A percentile compares a stretch with the other conserved stretches of the same genome.
phyloP scores from a whole-genome alignment of 352 stramenopile species.

The Plasmopara halstedii region DNA sequence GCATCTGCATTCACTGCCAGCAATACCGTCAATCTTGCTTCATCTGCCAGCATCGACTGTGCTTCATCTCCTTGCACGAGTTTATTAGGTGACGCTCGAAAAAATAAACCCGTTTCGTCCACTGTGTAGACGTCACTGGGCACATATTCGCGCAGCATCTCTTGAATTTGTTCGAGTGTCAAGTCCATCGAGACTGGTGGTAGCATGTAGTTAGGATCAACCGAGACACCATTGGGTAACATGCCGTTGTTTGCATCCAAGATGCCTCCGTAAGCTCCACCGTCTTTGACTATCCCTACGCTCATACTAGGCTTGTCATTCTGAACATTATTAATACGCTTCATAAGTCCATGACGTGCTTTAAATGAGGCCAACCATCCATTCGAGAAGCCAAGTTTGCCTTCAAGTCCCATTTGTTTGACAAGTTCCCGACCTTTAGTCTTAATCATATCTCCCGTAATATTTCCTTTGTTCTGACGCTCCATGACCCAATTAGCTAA shows the following conservation, averaged over 20 bases:
- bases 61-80: conserved; percentile 76
- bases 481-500: conserved; percentile 87
- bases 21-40: conserved; percentile 66
- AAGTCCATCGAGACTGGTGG: conserved; percentile 75
- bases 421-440: conserved; percentile 71
- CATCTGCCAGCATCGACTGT: conserved; percentile 63
- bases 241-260: conserved; percentile 47
- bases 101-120: conserved; percentile 83
- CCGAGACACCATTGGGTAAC: conserved; percentile 33
- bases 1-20: conserved; percentile 68
- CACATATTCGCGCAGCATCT: conserved; percentile 74
- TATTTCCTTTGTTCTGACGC: conserved; percentile 81
- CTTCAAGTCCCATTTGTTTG: conserved; percentile 78
- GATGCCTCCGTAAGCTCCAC: conserved; percentile 23
- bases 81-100: conserved; percentile 76
- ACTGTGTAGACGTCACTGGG: conserved; percentile 82
- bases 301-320: conserved; percentile 23
- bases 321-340: conserved; percentile 37
- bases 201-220: conserved; percentile 72
- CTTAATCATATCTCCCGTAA: conserved; percentile 87
- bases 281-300: conserved; percentile 12
- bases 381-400: conserved; percentile 81
- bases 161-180: conserved; percentile 79
- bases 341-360: conserved; percentile 73
- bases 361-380: conserved; percentile 83